Evolutionary conservation across 1,284 basidiomycete genomes (phyloP).

Genomic region (Naganishia sp.): DNA sequence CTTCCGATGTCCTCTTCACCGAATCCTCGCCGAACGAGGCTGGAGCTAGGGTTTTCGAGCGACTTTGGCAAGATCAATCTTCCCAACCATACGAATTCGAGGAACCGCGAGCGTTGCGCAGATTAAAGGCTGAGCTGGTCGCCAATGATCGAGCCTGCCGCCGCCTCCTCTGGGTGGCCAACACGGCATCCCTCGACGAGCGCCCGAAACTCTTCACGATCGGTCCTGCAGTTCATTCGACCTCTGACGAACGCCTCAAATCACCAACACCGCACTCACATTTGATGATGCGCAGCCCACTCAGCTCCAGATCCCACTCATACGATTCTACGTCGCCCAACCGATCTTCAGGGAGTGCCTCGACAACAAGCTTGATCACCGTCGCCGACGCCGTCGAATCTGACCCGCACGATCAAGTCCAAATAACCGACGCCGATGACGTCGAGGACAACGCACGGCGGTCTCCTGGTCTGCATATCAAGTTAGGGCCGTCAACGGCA

Average conservation of each 20-base stretch:
- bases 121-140: slow-evolving; percentile 29
- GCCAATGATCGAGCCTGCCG: slow-evolving; percentile 27
- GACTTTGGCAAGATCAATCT: slow-evolving; percentile 18
- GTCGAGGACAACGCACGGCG: not conserved
- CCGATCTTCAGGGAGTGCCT: slow-evolving; percentile 8
- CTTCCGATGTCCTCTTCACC: slow-evolving; percentile 7
- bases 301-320: slow-evolving; percentile 9
- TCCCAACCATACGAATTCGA: slow-evolving; percentile 4
- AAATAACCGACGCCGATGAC: not conserved
- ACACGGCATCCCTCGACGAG: not conserved
- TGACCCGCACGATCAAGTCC: not conserved
- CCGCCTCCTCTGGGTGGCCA: not conserved
- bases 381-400: slow-evolving; percentile 1
- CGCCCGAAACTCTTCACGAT: slow-evolving; percentile 13
- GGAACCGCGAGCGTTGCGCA: slow-evolving; percentile 9
- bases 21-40: slow-evolving; percentile 11
- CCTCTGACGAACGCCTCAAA: not conserved
- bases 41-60: slow-evolving; percentile 7
- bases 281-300: slow-evolving; percentile 11
- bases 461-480: not conserved
- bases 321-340: slow-evolving; percentile 6
- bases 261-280: not conserved
- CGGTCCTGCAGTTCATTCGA: slow-evolving; percentile 4
- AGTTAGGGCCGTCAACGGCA: not conserved
- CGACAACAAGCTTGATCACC: slow-evolving; percentile 15